Base-by-base conservation (phyloP, 139 green algal species). In the Volvox africanus region DNA sequence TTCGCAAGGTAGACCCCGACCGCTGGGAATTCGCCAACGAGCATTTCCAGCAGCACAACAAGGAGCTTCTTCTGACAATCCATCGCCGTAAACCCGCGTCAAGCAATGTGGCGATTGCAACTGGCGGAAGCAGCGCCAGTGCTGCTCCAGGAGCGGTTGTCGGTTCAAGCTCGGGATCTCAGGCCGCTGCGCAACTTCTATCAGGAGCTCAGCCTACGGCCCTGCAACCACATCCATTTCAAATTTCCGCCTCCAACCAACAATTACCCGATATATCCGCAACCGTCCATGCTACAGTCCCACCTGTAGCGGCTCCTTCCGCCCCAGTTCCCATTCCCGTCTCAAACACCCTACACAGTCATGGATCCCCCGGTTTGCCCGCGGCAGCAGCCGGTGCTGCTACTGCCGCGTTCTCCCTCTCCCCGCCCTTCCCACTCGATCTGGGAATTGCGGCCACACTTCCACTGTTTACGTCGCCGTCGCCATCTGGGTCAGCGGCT, bases 1-100 rank as follows among this genome's bases (percentile, higher is more conserved):
- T 99, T 92, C 94, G 97, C 33, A 99, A 99, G 88, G 95, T 98
- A 18, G 96, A 99, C 89, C 97, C 98, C 22, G 98, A 99, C 92
- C 94, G 96, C 11, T 90, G 86, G 86, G 86, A 90, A 61, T 90
- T 90, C 33, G 86, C 86, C 5, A 99, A 99, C 76, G 96, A 99
- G 76, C 91, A 96, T 84, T 99, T 99, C 80, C 79, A 98, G 13
- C 92, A 95, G 18, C 95, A 95, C 32, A 90, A 93, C 17, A 91
- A 92, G 13, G 97, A 99, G 68, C 94, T 98, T 77, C 94, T 99
- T 77, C 82, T 80, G 11, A 92, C 96, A 24, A 99, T 99, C 68
- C 95, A 98, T n/a, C 91, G 97, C 2, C 93, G 96, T 19, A 99
- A 99, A 92, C 93, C 94, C 0, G 75, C 86, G 3, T 75, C 86